Base-by-base conservation (phyloP, 495 filamentous ascomycete species). In the Hypoxylon trugodes region DNA sequence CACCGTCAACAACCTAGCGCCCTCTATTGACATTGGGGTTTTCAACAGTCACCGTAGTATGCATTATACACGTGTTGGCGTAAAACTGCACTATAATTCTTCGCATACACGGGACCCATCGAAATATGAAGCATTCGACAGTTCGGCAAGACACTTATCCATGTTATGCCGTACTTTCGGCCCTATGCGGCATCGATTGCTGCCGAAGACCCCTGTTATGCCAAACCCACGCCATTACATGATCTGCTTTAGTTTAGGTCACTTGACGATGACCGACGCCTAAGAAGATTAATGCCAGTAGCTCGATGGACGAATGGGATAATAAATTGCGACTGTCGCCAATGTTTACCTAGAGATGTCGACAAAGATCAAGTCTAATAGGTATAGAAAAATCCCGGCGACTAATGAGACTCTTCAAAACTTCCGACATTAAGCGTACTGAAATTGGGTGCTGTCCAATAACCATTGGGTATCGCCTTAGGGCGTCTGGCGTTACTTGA, bases 371-470 rank as follows among this genome's bases (percentile, higher is more conserved):
- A 48, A 28, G 33, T 16, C 36, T 54, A 58, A n/a, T 21, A 46
- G 16, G 41, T 24, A n/a, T 46, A 18, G 21, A 30, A 61, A 61
- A 42, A 35, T 24, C 48, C 57, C 56, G 63, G 57, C 63, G 56
- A 59, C 57, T 50, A 59, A 59, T 59, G 43, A 66, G 36, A 61
- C 63, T 53, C 18, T 22, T 8, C 19, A 58, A 64, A 54, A 49
- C 54, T 28, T 32, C 55, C 55, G 45, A 54, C 38, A 52, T 64
- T 46, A 51, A 33, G 22, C 15, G 25, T 45, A 51, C 30, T 30
- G n/a, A 41, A 43, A 26, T 50, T 61, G 24, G 19, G 19, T 48
- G 36, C 35, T 32, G 28, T 61, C 59, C 24, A 50, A 42, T 63
- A 32, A 36, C 37, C 43, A 26, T 36, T 16, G 37, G 38, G 37